These are phyloP conservation scores for Thielaviopsis musarum DNA, from an alignment of 2,329 filamentous ascomycete genomes.

Conservation along the genomic window DNA sequence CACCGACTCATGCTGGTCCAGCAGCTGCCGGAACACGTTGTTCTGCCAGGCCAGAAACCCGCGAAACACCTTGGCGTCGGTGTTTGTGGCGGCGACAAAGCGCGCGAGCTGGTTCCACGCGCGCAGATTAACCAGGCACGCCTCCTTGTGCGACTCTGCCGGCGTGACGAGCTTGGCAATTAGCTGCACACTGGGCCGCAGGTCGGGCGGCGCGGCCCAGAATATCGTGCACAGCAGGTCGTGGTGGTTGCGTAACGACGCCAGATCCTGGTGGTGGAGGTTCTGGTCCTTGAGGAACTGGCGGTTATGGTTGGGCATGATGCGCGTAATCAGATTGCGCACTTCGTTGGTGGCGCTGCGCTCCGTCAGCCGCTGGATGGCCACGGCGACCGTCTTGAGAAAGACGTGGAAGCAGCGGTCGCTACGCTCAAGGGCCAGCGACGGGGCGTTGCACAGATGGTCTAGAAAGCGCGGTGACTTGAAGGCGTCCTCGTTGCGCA, in stretches of 20 bases:
- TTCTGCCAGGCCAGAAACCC: conserved; percentile 33
- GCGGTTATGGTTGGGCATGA: conserved; percentile 48
- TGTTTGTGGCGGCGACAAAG: conserved; percentile 35
- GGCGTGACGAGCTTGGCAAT: conserved; percentile 44
- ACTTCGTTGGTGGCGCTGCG: conserved; percentile 37
- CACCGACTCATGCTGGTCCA: conserved; percentile 40
- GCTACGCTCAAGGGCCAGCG: conserved; percentile 31
- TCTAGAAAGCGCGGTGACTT: conserved; percentile 45
- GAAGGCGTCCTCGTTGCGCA: conserved; percentile 48
- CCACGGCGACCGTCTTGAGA: conserved; percentile 43
- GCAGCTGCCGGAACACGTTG: conserved; percentile 37
- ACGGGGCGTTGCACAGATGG: conserved; percentile 28
- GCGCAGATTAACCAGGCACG: conserved; percentile 45
- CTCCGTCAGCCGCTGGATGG: conserved; percentile 33
- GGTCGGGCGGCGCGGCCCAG: conserved; percentile 40
- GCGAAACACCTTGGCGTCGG: conserved; percentile 29
- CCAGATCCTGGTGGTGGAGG: conserved; percentile 42
- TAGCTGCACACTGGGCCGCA: conserved; percentile 35
- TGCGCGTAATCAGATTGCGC: conserved; percentile 41
- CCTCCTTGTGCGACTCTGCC: conserved; percentile 46
- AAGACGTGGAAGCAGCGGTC: conserved; percentile 53
- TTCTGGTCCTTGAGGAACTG: conserved; percentile 46
- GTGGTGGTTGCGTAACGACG: conserved; percentile 50
- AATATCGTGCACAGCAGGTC: conserved; percentile 50
- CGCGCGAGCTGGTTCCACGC: conserved; percentile 46